Conservation (phyloP, 1,139 yeast species). For the Groenewaldozyma sp. region DNA sequence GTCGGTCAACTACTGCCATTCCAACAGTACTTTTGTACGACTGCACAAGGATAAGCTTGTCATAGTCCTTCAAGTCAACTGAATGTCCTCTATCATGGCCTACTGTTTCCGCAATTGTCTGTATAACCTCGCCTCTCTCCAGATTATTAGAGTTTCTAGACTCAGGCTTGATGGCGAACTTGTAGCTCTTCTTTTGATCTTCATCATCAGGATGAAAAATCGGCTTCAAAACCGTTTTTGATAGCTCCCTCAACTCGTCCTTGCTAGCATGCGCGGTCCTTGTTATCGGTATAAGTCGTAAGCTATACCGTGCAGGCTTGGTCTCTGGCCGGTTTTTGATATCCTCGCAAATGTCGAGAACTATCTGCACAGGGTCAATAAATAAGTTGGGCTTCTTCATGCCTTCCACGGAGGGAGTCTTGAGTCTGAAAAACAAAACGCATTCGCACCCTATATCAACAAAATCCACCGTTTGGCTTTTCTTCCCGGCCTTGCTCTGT, state of each 20-base stretch:
- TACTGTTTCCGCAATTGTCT: slow-evolving; percentile 60
- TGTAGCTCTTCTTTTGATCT: slow-evolving; percentile 32
- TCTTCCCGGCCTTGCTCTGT: slow-evolving; percentile 17
- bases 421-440: slow-evolving; percentile 65
- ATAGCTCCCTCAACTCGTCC: slow-evolving; percentile 54
- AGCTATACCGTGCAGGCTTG: slow-evolving; percentile 43
- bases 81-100: slow-evolving; percentile 56
- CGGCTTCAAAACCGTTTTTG: slow-evolving; percentile 49
- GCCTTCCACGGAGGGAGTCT: slow-evolving; percentile 49
- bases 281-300: slow-evolving; percentile 72
- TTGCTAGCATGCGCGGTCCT: slow-evolving; percentile 63
- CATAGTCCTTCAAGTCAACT: slow-evolving; percentile 75
- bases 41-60: slow-evolving; percentile 71
- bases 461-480: slow-evolving; percentile 43
- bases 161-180: slow-evolving; percentile 76
- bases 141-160: slow-evolving; percentile 70
- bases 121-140: slow-evolving; percentile 60
- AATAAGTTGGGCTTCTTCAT: slow-evolving; percentile 41
- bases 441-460: slow-evolving; percentile 78
- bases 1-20: slow-evolving; percentile 44
- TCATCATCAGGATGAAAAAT: slow-evolving; percentile 52
- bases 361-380: slow-evolving; percentile 65
- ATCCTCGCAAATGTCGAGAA: slow-evolving; percentile 53
- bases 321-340: slow-evolving; percentile 39
- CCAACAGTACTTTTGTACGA: slow-evolving; percentile 50